These are phyloP conservation scores for Chlorophyllum brunneum DNA, from an alignment of 768 basidiomycete genomes.

Conservation along the genomic window DNA sequence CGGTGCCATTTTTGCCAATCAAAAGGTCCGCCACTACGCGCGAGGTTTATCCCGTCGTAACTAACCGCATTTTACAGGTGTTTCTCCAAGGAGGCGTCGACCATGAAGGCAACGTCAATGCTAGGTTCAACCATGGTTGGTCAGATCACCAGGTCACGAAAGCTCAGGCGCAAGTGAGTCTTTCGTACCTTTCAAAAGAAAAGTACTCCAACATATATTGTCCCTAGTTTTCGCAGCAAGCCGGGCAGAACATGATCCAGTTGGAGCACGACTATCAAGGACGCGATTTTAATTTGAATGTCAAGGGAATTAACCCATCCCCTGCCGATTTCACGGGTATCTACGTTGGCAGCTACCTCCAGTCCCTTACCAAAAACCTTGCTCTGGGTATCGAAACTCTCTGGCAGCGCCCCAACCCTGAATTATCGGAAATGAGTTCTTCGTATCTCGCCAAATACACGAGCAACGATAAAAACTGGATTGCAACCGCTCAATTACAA, in stretches of 20 bases:
- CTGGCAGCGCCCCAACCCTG: conserved; percentile 74
- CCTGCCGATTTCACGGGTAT: conserved; percentile 86
- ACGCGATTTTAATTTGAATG: conserved; percentile 78
- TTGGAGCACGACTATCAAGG: conserved; percentile 94
- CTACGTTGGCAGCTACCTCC: conserved; percentile 88
- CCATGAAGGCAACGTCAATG: conserved; percentile 88
- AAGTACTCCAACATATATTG: background rate
- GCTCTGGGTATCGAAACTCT: conserved; percentile 86
- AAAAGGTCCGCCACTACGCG: conserved; percentile 45
- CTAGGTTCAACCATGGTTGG: conserved; percentile 90
- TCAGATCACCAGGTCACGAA: conserved; percentile 73
- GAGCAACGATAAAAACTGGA: conserved; percentile 72
- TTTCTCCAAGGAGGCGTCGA: conserved; percentile 94
- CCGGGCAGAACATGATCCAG: conserved; percentile 87
- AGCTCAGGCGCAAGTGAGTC: conserved; percentile 77
- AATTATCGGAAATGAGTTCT: conserved; percentile 62
- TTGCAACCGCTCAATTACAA: conserved; percentile 89
- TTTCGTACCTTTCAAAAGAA: background rate
- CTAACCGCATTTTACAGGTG: conserved; percentile 43
- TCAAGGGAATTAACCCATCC: conserved; percentile 89
- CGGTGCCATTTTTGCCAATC: conserved; percentile 86
- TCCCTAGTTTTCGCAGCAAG: conserved; percentile 67
- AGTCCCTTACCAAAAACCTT: conserved; percentile 87
- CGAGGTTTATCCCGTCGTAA: conserved; percentile 17
- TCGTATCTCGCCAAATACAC: conserved; percentile 84